Evolutionary conservation across 2,329 filamentous ascomycete genomes (phyloP).

Genomic region (Ilyonectria destructans): DNA sequence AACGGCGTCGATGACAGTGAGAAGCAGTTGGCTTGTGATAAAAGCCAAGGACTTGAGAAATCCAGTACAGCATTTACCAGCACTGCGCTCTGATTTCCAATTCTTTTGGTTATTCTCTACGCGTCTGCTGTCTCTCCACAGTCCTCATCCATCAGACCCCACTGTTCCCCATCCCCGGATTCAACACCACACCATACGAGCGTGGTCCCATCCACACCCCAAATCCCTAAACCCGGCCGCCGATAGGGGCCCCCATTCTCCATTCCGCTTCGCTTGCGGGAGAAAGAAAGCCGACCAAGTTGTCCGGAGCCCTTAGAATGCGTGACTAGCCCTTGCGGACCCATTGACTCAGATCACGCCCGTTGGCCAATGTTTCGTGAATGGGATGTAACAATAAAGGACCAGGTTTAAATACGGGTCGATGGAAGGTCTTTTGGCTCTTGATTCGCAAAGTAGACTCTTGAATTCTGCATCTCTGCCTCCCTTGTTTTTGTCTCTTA

Average conservation of each 20-base stretch:
- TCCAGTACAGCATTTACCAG: too few species aligned
- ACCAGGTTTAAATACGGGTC: conserved; percentile 10
- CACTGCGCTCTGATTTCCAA: too few species aligned
- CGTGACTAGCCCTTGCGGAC: neutral
- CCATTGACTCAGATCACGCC: neutral
- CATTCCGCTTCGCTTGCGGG: neutral
- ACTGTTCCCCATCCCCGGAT: conserved; percentile 19
- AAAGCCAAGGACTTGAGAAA: too few species aligned
- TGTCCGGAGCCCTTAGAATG: too few species aligned
- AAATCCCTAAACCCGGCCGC: neutral
- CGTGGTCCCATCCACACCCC: conserved; percentile 14
- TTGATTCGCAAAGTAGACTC: neutral
- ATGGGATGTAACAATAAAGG: neutral
- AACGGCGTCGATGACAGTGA: too few species aligned
- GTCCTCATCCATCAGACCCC: neutral
- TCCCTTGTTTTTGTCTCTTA: neutral
- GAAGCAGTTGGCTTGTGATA: too few species aligned
- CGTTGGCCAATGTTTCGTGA: neutral
- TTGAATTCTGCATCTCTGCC: neutral
- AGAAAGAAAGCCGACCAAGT: neutral
- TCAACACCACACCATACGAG: conserved; percentile 3
- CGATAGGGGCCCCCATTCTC: neutral
- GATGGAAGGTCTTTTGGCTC: neutral
- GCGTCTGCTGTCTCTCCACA: too few species aligned
- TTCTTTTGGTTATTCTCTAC: too few species aligned